A percentile compares a stretch with the other conserved stretches of the same genome.
Conservation (phyloP, 2,329 filamentous ascomycete species). For the Xylariaceae sp. region DNA sequence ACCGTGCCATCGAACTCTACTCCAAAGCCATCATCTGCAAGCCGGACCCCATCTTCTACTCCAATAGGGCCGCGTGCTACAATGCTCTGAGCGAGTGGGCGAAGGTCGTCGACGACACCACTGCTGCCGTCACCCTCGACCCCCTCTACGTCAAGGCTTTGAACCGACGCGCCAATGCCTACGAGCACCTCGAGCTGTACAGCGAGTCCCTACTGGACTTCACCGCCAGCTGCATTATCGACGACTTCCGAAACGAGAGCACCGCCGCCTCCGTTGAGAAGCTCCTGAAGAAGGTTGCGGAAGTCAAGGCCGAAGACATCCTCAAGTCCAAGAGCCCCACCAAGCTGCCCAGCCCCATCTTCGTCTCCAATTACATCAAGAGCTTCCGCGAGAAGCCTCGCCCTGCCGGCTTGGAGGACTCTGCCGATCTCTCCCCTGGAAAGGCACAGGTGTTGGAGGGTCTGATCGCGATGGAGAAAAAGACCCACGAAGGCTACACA, state of each 20-base stretch:
- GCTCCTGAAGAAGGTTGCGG: constrained; percentile 93
- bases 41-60: constrained; percentile 97
- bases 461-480: constrained; percentile 75
- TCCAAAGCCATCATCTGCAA: constrained; percentile 95
- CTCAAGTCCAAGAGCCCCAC: constrained; percentile 76
- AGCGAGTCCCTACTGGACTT: constrained; percentile 96
- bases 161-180: constrained; percentile 93
- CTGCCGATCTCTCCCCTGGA: constrained; percentile 73
- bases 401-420: constrained; percentile 79
- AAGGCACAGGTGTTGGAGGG: constrained; percentile 85
- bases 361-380: constrained; percentile 97
- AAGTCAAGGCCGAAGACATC: constrained; percentile 89
- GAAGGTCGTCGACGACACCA: constrained; percentile 95
- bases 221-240: constrained; percentile 98
- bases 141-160: constrained; percentile 96
- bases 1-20: constrained; percentile 90
- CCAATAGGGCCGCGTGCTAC: constrained; percentile 96
- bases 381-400: constrained; percentile 86
- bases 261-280: constrained; percentile 89
- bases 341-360: constrained; percentile 91
- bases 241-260: constrained; percentile 88
- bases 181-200: constrained; percentile 87
- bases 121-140: constrained; percentile 88
- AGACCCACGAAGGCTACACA: constrained; percentile 87
- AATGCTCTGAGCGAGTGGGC: constrained; percentile 92